Base-by-base conservation (phyloP, 176 grass and related monocot species). In the Raddia distichophylla region DNA sequence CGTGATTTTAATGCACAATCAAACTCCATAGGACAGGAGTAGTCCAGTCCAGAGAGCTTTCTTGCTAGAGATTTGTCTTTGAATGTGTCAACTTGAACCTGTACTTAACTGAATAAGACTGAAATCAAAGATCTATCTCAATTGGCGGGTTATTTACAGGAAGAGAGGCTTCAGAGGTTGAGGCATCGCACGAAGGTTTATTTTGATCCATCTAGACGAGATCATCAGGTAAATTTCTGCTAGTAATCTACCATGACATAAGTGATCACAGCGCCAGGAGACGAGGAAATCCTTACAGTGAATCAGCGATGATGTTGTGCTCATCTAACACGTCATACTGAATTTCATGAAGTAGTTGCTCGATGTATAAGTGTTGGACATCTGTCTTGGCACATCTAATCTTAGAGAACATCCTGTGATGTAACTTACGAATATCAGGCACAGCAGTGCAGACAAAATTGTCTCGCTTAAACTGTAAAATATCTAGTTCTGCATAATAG, bases 161-260 rank as follows among this genome's bases (percentile, higher is more conserved):
- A 98, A 86, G 90, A 98, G 71, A 94, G 90, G 78, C 81, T 95
- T 73, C 88, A 93, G 76, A 95, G 95, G 32, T 80, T 98, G 79
- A 98, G 85, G 75, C 92, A 90, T 70, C 92, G 95, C 60, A 95
- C 86, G 92, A 91, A 93, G 61, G 86, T 90, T 62, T 98, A 95
- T 84, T 98, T 98, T 81, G 95, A 98, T 87, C 74, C 86, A 7
- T 91, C 89, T 44, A 93, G 92, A 73, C 81, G 82, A 89, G 95
- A 95, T 81, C 95, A 98, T 86, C 95, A 95, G 90, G 95, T 98
- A 61, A 59, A 53, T 70, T 62, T 63, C 12, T 57, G 22, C 10
- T 83, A 67, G 49, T 5, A 19, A 16, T 44, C 14, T 65, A 65
- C 17, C 63, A 42, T 66, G 63, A 35, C 5, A 37, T 37, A 60